phyloP scores from a whole-genome alignment of 2,329 filamentous ascomycete species.

The Colletotrichum sp. region DNA sequence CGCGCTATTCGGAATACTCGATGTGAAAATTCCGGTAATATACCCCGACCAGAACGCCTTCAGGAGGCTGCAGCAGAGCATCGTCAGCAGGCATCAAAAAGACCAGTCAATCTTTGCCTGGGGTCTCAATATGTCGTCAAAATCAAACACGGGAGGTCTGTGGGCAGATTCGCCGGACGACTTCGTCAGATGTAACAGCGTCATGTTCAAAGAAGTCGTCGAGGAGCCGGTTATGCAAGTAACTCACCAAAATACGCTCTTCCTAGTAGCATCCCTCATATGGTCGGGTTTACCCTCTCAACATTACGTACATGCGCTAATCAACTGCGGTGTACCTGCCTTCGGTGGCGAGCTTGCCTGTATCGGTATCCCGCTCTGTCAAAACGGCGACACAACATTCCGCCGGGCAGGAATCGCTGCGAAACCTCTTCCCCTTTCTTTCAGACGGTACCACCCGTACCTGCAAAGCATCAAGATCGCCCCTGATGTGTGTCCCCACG shows the following conservation, averaged over 20 bases:
- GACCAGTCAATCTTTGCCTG: neutral
- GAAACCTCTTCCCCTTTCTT: neutral
- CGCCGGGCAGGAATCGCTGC: neutral
- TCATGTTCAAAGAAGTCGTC: neutral
- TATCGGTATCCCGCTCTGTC: neutral
- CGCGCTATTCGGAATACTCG: neutral
- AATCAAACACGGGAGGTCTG: neutral
- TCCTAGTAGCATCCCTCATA: neutral
- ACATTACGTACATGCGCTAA: too few species aligned
- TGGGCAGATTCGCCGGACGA: neutral
- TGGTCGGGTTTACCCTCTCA: too few species aligned
- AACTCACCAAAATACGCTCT: neutral
- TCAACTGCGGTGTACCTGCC: neutral
- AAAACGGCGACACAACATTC: neutral
- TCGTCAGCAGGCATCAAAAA: neutral
- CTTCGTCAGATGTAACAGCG: accelerated
- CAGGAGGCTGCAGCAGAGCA: accelerated
- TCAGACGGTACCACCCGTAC: too few species aligned
- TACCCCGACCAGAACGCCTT: neutral
- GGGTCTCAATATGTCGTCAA: neutral
- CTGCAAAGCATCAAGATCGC: neutral
- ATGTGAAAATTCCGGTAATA: neutral
- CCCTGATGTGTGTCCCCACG: neutral
- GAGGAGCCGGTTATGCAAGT: neutral
- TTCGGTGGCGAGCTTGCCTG: neutral